Conservation (phyloP, 208 protist species). For the Trypanosoma boissoni region DNA sequence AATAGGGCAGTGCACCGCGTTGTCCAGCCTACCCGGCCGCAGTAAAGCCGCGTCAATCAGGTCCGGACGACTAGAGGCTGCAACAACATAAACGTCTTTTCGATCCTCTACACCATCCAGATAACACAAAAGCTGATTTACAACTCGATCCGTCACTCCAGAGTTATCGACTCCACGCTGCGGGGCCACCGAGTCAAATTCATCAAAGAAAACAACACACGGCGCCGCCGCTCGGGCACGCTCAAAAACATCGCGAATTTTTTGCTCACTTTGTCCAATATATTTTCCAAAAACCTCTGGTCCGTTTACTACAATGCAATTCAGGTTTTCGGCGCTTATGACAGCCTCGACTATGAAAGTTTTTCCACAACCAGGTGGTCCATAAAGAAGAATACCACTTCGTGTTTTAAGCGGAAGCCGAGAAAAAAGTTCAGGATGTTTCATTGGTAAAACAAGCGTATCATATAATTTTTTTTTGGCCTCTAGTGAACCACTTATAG, state of each 20-base stretch:
- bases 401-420: conserved; percentile 87
- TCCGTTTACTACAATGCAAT: conserved; percentile 92
- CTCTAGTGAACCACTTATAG: conserved; percentile 88
- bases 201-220: conserved; percentile 95
- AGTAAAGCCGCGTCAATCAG: conserved; percentile 95
- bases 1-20: conserved; percentile 79
- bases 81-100: conserved; percentile 97
- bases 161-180: conserved; percentile 87
- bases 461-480: conserved; percentile 95
- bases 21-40: conserved; percentile 89
- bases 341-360: conserved; percentile 84
- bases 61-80: conserved; percentile 98
- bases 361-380: conserved; percentile 91
- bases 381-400: conserved; percentile 91
- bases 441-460: conserved; percentile 93
- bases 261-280: conserved; percentile 93
- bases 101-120: conserved; percentile 97
- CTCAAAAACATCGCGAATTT: conserved; percentile 92
- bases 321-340: conserved; percentile 71
- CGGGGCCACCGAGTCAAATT: conserved; percentile 93
- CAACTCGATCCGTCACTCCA: conserved; percentile 93
- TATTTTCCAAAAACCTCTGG: conserved; percentile 95
- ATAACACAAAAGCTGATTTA: conserved; percentile 98
- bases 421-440: conserved; percentile 91
- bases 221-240: conserved; percentile 82